Conservation (phyloP, 345 rosid genomes). For the Kandelia obovata region DNA sequence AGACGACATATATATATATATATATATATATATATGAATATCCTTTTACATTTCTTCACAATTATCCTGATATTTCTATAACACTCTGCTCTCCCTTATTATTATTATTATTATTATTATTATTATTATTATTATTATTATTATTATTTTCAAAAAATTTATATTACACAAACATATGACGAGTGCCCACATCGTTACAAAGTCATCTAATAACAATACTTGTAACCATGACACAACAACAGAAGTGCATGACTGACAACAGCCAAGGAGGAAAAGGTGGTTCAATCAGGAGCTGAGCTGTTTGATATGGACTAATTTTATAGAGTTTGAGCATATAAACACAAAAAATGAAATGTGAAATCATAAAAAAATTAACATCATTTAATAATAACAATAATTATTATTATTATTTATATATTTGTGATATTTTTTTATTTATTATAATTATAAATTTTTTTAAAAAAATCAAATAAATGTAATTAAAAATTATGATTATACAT, state of each 20-base stretch:
- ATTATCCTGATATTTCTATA: not conserved
- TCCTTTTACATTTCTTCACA: not conserved
- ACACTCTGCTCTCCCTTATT: not conserved
- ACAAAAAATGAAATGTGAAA: too few species aligned
- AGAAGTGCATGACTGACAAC: not conserved
- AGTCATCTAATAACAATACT: not conserved
- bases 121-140: too few species aligned
- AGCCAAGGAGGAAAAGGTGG: not conserved
- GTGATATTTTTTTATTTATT: too few species aligned
- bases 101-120: too few species aligned
- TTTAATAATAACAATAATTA: too few species aligned
- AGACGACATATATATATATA: not conserved
- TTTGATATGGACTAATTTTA: constrained; percentile 19
- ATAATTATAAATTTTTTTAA: too few species aligned
- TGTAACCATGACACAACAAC: not conserved
- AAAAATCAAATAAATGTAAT: too few species aligned
- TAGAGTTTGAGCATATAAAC: too few species aligned
- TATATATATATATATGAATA: not conserved
- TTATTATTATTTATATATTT: too few species aligned
- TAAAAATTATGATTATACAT: too few species aligned
- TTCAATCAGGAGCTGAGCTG: constrained; percentile 7
- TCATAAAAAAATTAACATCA: too few species aligned
- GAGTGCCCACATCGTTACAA: too few species aligned
- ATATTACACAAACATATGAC: not conserved
- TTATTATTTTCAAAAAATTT: not conserved